A percentile compares a stretch with the other conserved stretches of the same genome.
Evolutionary conservation across 768 basidiomycete genomes (phyloP).

Genomic region (Suillus luteus): DNA sequence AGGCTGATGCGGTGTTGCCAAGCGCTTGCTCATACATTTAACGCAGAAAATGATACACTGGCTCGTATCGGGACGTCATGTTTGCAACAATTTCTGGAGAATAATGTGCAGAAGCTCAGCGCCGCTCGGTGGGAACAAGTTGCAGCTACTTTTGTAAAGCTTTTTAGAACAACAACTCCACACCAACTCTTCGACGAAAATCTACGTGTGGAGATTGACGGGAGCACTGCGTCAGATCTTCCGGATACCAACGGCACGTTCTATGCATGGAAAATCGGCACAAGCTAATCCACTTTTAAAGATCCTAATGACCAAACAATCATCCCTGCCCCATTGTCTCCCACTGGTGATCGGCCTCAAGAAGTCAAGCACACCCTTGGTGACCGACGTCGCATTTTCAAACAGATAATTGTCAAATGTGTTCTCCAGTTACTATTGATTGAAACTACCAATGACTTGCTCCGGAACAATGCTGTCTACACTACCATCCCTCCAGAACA

Average conservation of each 20-base stretch:
- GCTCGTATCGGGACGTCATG: conserved; percentile 98
- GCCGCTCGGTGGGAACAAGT: conserved; percentile 88
- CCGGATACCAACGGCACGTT: conserved; percentile 46
- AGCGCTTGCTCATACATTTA: conserved; percentile 14
- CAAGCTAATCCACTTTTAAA: conserved; percentile 29
- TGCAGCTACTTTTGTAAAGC: conserved; percentile 87
- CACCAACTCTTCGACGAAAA: conserved; percentile 95
- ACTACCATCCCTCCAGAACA: conserved; percentile 92
- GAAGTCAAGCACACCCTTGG: conserved; percentile 56
- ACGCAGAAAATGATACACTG: conserved; percentile 92
- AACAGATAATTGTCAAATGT: conserved; percentile 99
- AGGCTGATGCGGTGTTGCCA: conserved; percentile 3
- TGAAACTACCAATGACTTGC: conserved; percentile 93
- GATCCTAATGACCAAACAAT: conserved; percentile 69
- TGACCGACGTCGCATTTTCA: conserved; percentile 86
- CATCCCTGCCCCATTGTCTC: conserved; percentile 86
- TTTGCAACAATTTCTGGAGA: conserved; percentile 93
- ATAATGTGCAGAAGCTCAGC: conserved; percentile 86
- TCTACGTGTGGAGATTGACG: conserved; percentile 82
- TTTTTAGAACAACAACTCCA: conserved; percentile 98
- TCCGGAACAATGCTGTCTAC: conserved; percentile 92
- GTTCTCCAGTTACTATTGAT: conserved; percentile 95
- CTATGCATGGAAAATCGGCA: background rate
- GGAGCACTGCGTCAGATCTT: conserved; percentile 46
- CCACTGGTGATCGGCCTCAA: conserved; percentile 57